Evolutionary conservation across 257 asterid species (phyloP), one percentile per base, ranked within the genome.

Genomic region (Salvia rosmarinus): DNA sequence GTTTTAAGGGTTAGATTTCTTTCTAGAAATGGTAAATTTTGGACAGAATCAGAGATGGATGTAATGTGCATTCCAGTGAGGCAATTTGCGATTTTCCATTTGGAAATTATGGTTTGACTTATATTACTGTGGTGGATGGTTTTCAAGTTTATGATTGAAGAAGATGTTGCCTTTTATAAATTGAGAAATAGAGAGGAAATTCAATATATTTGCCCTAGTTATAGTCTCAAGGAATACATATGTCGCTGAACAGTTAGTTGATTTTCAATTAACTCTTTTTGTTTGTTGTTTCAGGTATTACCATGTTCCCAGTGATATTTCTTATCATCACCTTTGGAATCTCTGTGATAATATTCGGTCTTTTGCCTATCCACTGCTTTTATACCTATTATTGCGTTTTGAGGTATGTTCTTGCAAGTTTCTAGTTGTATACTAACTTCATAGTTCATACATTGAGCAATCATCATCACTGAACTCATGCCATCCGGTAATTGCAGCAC

Each of bases 351-450:
- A 86, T 90, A 51, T 49, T 89, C 60, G 88, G 94, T 62, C 96
- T 94, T 77, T 90, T 87, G 96, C 95, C 92, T 4, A 39, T 91
- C 19, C 98, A 94, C 80, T 66, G 75, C 46, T 86, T 87, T 43
- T 87, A 86, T 58, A 90, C 96, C 34, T 88, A 81, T 74, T 94
- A 87, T 60, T 84, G 92, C 81, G 57, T 87, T 74, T 82, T 87
- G 77, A 90, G 98, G 98, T 90, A 64, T 43, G 75, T 54, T 74
- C 62, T 67, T 62, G 21, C 7, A 10, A 52, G 35, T 30, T 37
- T 64, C 10, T 13, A 50, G 65, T 78, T 66, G 28, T 16, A 40
- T 47, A 51, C 46, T 70, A 62, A 54, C 69, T 60, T 52, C 66
- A 44, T 34, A 21, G 54, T 39, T 62, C 55, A 64, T 52, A 25